Evolutionary conservation across 2,329 filamentous ascomycete genomes (phyloP), one percentile per base, ranked within the genome.

Genomic region (Hymenoscyphus occultus): DNA sequence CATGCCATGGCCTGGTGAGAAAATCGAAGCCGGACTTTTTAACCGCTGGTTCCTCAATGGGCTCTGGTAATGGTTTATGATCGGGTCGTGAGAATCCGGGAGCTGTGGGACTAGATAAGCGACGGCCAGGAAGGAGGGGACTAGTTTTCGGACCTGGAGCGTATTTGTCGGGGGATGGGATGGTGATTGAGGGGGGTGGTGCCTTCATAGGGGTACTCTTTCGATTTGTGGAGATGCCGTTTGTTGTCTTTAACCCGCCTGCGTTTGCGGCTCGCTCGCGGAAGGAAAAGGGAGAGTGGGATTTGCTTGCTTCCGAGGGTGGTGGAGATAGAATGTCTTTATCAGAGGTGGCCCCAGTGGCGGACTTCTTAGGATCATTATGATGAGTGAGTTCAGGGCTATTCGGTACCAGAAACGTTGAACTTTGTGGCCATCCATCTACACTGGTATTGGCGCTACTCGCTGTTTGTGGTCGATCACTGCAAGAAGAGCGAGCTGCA

Each of bases 381-480:
- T 61, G 40, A 5, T 48, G 16, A 51, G 62, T 51, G 14, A 19
- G 16, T 19, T 5, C 35, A 7, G 63, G 63, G 51, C 63, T 61
- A 12, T 60, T 65, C 16, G 60, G 45, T 5, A n/a, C 22, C 5
- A 56, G 39, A 3, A 60, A 42, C 12, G 56, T 56, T n/a, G n/a
- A 22, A 7, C n/a, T 3, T 2, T 51, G 48, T 35, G n/a, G 6
- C 45, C 45, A 51, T 9, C 51, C 56, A 39, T 66, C 61, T 2
- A 62, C 28, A 39, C 64, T 66, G 9, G 64, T 66, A 40, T 63
- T 66, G 7, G 61, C 64, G 31, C 61, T 66, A 61, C 64, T 63
- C 14, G 61, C 58, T 32, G 61, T 65, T 10, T 32, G 40, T 45
- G 48, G 63, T 16, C 60, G 60, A 32, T 61, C 60, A 22, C 31